Base-by-base conservation (phyloP, 1,284 basidiomycete species). In the Ceratobasidium theobromae region DNA sequence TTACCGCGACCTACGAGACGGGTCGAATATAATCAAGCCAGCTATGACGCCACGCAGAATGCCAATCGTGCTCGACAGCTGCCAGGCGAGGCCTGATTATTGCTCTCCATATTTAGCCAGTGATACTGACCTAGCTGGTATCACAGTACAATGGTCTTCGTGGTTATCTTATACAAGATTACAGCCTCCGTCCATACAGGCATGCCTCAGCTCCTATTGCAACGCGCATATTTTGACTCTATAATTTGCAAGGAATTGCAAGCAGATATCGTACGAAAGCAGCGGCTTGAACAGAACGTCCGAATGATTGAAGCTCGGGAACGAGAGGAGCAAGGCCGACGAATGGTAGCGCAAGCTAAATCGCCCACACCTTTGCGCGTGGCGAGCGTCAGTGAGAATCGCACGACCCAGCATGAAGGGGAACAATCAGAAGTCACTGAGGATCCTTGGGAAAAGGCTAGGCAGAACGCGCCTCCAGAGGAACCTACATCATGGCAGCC, bases 211-310 rank as follows among this genome's bases (percentile, higher is more conserved):
- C 18, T n/a, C n/a, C n/a, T n/a, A n/a, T n/a, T n/a, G n/a, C n/a
- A n/a, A n/a, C n/a, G n/a, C n/a, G n/a, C n/a, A n/a, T n/a, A n/a
- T n/a, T n/a, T n/a, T n/a, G n/a, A n/a, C n/a, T n/a, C n/a, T n/a
- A n/a, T n/a, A n/a, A n/a, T n/a, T n/a, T n/a, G n/a, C 11, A 27
- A 74, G 73, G 73, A 74, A 69, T 72, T 73, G 25, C 70, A 66
- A 64, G 65, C 68, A 2, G 73, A 74, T 52, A 27, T 71, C n/a
- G 68, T 67, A 11, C 71, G 73, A 3, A 71, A 66, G 38, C 68
- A 70, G 30, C 69, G 70, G 12, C 64, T 74, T 9, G 67, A 69
- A 16, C 66, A 69, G 11, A 74, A 74, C 18, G 73, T 69, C 5
- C 67, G 70, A 11, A 18, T 72, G 4, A 71, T 74, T 33, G 69